Percentiles rank a stretch among this genome's conserved stretches.
These are phyloP conservation scores for Gracilaria domingensis DNA, from an alignment of 23 red algal genomes.

Conservation along the genomic window DNA sequence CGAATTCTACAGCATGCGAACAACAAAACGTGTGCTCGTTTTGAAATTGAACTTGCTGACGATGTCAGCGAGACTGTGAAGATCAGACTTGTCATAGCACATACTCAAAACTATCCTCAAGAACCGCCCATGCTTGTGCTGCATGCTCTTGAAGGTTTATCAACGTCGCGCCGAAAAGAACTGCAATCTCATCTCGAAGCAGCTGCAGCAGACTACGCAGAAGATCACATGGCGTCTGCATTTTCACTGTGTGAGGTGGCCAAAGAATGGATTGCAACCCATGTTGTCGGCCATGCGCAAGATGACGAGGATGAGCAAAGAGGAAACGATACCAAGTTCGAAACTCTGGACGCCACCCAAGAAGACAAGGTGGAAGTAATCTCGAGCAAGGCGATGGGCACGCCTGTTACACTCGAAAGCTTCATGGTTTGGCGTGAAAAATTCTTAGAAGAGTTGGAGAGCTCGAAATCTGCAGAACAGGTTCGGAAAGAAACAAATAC, in stretches of 20 bases:
- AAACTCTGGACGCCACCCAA: constrained; percentile 71
- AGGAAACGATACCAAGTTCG: constrained; percentile 60
- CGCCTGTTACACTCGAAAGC: constrained; percentile 80
- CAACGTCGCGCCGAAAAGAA: constrained; percentile 51
- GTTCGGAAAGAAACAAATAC: constrained; percentile 23
- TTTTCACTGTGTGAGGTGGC: constrained; percentile 70
- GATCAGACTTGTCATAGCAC: constrained; percentile 45
- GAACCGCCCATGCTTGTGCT: constrained; percentile 38
- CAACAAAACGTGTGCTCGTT: constrained; percentile 37
- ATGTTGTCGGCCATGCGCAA: constrained; percentile 63
- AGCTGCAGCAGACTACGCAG: constrained; percentile 44
- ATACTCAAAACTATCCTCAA: constrained; percentile 73
- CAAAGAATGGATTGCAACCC: constrained; percentile 66
- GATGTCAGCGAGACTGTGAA: constrained; percentile 38
- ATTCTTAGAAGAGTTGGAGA: constrained; percentile 61
- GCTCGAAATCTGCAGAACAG: constrained; percentile 2
- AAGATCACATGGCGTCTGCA: constrained; percentile 67
- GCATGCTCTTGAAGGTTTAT: constrained; percentile 64
- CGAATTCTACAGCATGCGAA: constrained; percentile 18
- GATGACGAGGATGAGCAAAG: constrained; percentile 42
- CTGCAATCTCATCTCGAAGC: constrained; percentile 52
- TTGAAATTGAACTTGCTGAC: constrained; percentile 68
- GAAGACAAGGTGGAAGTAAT: constrained; percentile 70
- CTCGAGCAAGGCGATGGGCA: constrained; percentile 70
- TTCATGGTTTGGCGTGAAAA: constrained; percentile 65